Conservation (phyloP, 1,284 basidiomycete genomes). For the Ceratobasidium sp. region DNA sequence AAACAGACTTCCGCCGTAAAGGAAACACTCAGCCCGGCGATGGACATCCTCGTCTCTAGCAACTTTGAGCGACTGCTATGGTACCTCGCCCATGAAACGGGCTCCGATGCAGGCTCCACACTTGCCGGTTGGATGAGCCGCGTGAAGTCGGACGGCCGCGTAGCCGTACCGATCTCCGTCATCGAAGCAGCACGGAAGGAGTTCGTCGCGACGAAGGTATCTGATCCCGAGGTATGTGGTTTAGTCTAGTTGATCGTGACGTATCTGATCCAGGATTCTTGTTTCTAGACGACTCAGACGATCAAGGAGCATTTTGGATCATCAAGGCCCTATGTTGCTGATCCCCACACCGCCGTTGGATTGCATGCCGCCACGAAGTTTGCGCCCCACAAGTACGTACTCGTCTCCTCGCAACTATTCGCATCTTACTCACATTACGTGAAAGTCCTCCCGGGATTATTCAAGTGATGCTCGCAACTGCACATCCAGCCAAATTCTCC, state of each 20-base stretch:
- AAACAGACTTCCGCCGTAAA: slow-evolving; percentile 81
- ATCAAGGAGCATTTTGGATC: slow-evolving; percentile 80
- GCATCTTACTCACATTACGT: neutral
- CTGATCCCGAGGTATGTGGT: slow-evolving; percentile 80
- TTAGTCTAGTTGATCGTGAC: neutral
- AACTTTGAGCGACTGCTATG: slow-evolving; percentile 98
- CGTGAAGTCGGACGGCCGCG: slow-evolving; percentile 84
- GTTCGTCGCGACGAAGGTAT: slow-evolving; percentile 90
- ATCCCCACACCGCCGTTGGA: slow-evolving; percentile 98
- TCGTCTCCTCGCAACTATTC: slow-evolving; percentile 35
- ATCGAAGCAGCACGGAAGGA: slow-evolving; percentile 82
- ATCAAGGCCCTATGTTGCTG: slow-evolving; percentile 79
- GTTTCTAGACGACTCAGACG: slow-evolving; percentile 80
- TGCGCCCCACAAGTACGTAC: slow-evolving; percentile 61
- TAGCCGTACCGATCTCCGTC: slow-evolving; percentile 79
- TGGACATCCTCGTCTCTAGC: slow-evolving; percentile 98
- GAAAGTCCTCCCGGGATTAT: slow-evolving; percentile 66
- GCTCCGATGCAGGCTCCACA: slow-evolving; percentile 68
- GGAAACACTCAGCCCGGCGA: slow-evolving; percentile 95
- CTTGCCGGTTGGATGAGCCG: slow-evolving; percentile 90
- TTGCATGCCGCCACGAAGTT: slow-evolving; percentile 74
- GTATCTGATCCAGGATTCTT: slow-evolving; percentile 34
- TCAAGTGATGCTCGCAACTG: slow-evolving; percentile 94
- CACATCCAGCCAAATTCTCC: slow-evolving; percentile 98
- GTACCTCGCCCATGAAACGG: slow-evolving; percentile 89